Base-by-base conservation (phyloP, 352 stramenopile genomes). In the Phytophthora fragariae region DNA sequence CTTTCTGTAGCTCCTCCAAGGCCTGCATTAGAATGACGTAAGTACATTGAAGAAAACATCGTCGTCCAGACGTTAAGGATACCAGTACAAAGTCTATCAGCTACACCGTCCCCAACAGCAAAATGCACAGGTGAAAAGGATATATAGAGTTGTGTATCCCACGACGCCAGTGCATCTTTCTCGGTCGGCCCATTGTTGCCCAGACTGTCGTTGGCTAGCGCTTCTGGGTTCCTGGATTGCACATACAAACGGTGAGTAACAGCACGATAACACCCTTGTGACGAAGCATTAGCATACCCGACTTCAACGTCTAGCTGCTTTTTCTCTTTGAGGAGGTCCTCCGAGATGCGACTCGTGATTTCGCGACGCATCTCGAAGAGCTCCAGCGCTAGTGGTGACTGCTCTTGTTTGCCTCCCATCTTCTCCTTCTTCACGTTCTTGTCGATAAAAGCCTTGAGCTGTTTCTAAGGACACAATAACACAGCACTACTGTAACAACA, bases 71-170 rank as follows among this genome's bases (percentile, higher is more conserved):
- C 15, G 56, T 56, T 79, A 75, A 79, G 72, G 71, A 75, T 10
- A 50, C 65, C 37, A 71, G 5, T 57, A 39, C 5, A 62, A 61
- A 19, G 2, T 49, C 31, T 55, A 31, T 10, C 47, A 27, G 37
- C 15, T 41, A 31, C 47, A 37, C 9, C 12, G 6, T 63, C 15
- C 10, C 33, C 24, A 66, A 27, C n/a, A 53, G 5, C 15, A 33
- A n/a, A 7, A 31, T 31, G 35, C 19, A 53, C 7, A 21, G 39
- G 31, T 60, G 37, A 57, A 68, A 64, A 76, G 75, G 82, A 87
- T 87, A 89, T 89, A 66, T 89, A 94, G 58, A 92, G 78, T 55
- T 93, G 84, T 1, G 85, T 84, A 69, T 94, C 88, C 62, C 81
- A 87, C 17, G 84, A 91, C 14, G 86, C 84, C 27, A 94, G 59